phyloP scores from a whole-genome alignment of 2,329 filamentous ascomycete genomes.

The Diaporthe ampelina region DNA sequence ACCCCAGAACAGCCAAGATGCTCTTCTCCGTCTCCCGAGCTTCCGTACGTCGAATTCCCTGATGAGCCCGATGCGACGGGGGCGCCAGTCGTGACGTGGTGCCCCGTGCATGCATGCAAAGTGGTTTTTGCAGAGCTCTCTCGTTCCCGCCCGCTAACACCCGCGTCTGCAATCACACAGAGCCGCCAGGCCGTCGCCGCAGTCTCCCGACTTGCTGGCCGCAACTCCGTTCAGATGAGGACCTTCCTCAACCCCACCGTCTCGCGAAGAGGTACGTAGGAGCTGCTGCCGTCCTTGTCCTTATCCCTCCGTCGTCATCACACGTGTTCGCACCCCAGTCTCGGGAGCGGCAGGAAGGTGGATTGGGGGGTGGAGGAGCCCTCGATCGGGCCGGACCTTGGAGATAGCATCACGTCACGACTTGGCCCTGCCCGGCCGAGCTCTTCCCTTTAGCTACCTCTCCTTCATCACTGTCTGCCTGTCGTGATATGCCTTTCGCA shows the following conservation, averaged over 20 bases:
- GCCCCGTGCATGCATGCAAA: background rate
- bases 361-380: slow-evolving; percentile 12
- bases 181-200: slow-evolving; percentile 65
- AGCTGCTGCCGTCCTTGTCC: background rate
- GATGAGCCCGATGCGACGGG: slow-evolving; percentile 25
- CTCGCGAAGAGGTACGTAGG: slow-evolving; percentile 72
- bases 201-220: slow-evolving; percentile 64
- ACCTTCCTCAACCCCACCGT: slow-evolving; percentile 73
- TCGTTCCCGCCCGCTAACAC: slow-evolving; percentile 31
- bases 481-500: background rate
- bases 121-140: slow-evolving; percentile 32
- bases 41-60: slow-evolving; percentile 61
- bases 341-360: slow-evolving; percentile 10
- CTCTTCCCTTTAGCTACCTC: slow-evolving; percentile 8
- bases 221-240: slow-evolving; percentile 64
- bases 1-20: slow-evolving; percentile 65
- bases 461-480: background rate
- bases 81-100: background rate
- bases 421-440: slow-evolving; percentile 24
- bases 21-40: slow-evolving; percentile 68
- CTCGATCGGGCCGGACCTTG: slow-evolving; percentile 22
- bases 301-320: slow-evolving; percentile 11
- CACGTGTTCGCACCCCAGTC: slow-evolving; percentile 30
- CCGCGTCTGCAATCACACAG: slow-evolving; percentile 47
- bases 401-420: slow-evolving; percentile 39